These are phyloP conservation scores for Coemansia sp. DNA, from an alignment of 192 early-diverging fungal species.

Conservation along the genomic window DNA sequence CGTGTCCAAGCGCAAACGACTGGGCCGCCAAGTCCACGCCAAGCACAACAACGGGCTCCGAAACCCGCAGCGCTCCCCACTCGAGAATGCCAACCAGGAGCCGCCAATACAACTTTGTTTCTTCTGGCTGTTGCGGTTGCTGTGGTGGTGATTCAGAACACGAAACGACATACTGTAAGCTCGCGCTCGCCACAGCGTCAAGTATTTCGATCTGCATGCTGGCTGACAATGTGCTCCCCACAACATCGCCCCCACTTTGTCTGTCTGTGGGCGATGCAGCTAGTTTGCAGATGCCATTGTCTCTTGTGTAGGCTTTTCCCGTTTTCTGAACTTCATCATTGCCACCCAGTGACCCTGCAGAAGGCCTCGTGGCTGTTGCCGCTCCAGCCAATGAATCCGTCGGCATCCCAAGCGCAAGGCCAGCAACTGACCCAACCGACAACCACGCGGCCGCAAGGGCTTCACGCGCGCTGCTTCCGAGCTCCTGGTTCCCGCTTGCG, in stretches of 20 bases:
- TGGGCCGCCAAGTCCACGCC: not conserved
- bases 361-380: not conserved
- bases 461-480: not conserved
- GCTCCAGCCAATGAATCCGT: not conserved
- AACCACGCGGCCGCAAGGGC: slow-evolving; percentile 29
- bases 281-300: slow-evolving; percentile 1
- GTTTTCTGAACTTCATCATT: slow-evolving; percentile 5
- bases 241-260: not conserved
- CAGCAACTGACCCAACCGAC: slow-evolving; percentile 27
- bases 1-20: not conserved
- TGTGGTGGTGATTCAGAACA: not conserved
- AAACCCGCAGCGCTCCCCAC: slow-evolving; percentile 24
- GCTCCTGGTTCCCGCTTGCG: not conserved
- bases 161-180: slow-evolving; percentile 12
- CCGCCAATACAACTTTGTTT: slow-evolving; percentile 29
- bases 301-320: not conserved
- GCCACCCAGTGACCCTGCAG: not conserved
- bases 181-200: slow-evolving; percentile 25
- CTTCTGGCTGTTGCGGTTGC: slow-evolving; percentile 18
- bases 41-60: slow-evolving; percentile 32
- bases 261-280: not conserved
- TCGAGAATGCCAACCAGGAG: slow-evolving; percentile 30
- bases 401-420: slow-evolving; percentile 15
- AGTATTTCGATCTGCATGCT: slow-evolving; percentile 24
- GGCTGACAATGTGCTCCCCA: slow-evolving; percentile 2